Evolutionary conservation across 257 asterid species (phyloP).

Genomic region (Paulownia fortunei): DNA sequence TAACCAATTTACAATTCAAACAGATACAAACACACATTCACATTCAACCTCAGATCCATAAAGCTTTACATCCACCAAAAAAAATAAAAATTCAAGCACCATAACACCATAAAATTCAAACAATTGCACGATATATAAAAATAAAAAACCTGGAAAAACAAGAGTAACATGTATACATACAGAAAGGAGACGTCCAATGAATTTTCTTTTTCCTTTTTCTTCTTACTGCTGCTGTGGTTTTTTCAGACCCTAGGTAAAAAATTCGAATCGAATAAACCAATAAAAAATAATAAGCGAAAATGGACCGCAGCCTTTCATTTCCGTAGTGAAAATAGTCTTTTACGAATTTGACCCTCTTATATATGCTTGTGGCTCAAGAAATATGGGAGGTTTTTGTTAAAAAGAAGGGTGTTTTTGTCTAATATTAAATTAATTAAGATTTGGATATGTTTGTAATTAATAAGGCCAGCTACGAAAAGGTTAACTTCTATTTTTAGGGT

Average conservation of each 20-base stretch:
- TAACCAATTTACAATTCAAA: slow-evolving; percentile 14
- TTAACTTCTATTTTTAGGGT: no score
- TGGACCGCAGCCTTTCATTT: slow-evolving; percentile 20
- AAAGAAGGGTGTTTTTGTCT: slow-evolving; percentile 16
- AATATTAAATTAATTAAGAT: no score
- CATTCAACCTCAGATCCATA: slow-evolving; percentile 21
- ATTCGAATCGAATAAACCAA: no score
- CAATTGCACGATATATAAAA: neutral
- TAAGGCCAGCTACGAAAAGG: no score
- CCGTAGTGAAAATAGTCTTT: neutral
- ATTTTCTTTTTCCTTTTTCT: neutral
- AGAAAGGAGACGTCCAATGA: slow-evolving; percentile 31
- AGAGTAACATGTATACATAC: slow-evolving; percentile 12
- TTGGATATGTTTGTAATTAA: no score
- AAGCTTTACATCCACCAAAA: neutral
- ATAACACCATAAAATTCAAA: neutral
- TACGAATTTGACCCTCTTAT: slow-evolving; percentile 8
- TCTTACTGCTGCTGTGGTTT: neutral
- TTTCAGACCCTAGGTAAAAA: slow-evolving; percentile 36
- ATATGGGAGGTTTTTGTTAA: neutral
- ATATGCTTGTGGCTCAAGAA: slow-evolving; percentile 2
- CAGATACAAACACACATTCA: neutral
- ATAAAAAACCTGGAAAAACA: neutral
- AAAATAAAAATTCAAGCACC: neutral
- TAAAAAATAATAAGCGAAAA: no score